Evolutionary conservation across 495 filamentous ascomycete genomes (phyloP).

Genomic region (Hypoxylon fragiforme): DNA sequence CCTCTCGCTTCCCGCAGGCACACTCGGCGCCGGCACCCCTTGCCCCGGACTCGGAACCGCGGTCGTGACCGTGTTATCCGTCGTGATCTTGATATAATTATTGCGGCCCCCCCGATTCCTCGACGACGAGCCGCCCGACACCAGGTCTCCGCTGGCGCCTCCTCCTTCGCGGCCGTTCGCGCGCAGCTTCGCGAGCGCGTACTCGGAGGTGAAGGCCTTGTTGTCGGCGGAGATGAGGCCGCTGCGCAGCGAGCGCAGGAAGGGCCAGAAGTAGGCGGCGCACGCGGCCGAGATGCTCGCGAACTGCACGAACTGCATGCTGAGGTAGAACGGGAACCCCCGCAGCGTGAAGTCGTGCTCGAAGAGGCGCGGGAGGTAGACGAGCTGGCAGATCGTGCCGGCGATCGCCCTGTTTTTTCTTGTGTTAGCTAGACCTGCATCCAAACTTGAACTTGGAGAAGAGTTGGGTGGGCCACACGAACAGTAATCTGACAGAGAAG

Average conservation of each 20-base stretch:
- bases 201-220: conserved; percentile 24
- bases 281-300: conserved; percentile 29
- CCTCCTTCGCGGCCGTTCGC: conserved; percentile 6
- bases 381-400: conserved; percentile 26
- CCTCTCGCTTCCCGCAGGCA: conserved; percentile 12
- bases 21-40: not conserved
- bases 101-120: conserved; percentile 24
- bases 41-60: not conserved
- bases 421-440: conserved; percentile 1
- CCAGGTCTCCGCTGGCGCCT: conserved; percentile 12
- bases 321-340: conserved; percentile 33
- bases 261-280: conserved; percentile 36
- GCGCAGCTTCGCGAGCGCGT: conserved; percentile 21
- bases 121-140: conserved; percentile 12
- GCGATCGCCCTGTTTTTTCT: conserved; percentile 32
- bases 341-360: conserved; percentile 26
- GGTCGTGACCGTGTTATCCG: conserved; percentile 25
- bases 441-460: not conserved
- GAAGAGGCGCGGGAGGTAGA: conserved; percentile 29
- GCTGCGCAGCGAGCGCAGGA: conserved; percentile 33
- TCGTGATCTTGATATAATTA: conserved; percentile 30
- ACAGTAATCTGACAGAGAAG: conserved; percentile 34
- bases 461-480: conserved; percentile 1
- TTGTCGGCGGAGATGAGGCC: conserved; percentile 35
- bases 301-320: conserved; percentile 32